These are phyloP conservation scores for Fusarium veterinarium DNA, from an alignment of 2,329 filamentous ascomycete genomes.

Conservation along the genomic window DNA sequence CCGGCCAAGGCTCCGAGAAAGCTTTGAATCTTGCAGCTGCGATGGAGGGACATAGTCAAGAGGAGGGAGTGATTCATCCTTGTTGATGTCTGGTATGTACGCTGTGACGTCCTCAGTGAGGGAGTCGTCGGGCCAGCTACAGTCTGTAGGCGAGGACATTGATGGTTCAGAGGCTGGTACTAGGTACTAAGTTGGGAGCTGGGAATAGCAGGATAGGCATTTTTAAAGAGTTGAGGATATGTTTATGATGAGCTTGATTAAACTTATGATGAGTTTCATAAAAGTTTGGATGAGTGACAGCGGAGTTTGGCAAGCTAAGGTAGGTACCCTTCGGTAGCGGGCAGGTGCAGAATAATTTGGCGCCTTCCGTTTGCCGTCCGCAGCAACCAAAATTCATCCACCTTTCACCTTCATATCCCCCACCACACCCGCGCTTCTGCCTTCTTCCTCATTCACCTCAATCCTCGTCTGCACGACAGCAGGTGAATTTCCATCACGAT, in stretches of 20 bases:
- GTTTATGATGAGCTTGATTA: too few species aligned
- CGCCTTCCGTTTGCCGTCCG: neutral
- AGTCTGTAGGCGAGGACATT: neutral
- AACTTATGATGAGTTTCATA: too few species aligned
- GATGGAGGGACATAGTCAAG: neutral
- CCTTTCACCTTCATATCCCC: neutral
- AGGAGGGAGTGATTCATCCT: neutral
- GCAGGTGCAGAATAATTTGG: neutral
- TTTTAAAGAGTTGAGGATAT: neutral
- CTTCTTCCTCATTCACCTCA: neutral
- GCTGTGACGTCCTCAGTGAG: neutral
- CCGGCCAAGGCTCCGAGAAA: neutral
- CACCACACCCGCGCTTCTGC: neutral
- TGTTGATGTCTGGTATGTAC: neutral
- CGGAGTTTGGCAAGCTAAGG: neutral
- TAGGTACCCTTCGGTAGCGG: neutral
- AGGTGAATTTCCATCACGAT: neutral
- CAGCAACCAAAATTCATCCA: neutral
- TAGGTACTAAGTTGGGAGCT: too few species aligned
- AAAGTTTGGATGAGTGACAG: neutral
- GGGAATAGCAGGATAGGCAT: neutral
- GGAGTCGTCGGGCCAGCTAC: neutral
- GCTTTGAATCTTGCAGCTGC: rapidly evolving
- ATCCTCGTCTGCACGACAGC: too few species aligned
- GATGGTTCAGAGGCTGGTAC: too few species aligned